Evolutionary conservation across 140 eudicot species (phyloP).

Genomic region (Cichorium intybus): DNA sequence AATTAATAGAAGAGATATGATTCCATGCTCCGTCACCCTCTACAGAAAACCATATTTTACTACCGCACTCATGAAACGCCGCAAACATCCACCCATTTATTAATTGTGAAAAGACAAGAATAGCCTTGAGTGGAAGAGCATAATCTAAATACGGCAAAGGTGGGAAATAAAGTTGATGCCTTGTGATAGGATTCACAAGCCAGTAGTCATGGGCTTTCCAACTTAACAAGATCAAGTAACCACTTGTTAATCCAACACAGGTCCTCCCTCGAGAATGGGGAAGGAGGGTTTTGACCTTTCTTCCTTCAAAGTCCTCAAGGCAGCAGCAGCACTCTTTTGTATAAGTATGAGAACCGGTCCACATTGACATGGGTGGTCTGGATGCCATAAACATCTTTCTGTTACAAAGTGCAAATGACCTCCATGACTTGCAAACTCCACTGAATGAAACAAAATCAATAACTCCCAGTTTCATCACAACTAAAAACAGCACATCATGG

Average conservation of each 20-base stretch:
- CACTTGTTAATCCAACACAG: conserved; percentile 16
- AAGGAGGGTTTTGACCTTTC: conserved; percentile 13
- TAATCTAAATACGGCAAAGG: no score
- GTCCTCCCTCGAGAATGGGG: background rate
- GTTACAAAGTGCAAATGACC: background rate
- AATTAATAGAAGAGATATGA: no score
- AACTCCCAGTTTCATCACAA: background rate
- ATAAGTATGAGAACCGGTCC: background rate
- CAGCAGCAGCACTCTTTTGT: conserved; percentile 1
- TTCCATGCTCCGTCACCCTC: no score
- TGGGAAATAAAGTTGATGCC: conserved; percentile 23
- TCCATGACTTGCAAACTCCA: background rate
- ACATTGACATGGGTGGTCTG: background rate
- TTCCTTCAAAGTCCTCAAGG: conserved; percentile 15
- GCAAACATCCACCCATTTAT: no score
- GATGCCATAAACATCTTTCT: background rate
- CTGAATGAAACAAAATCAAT: background rate
- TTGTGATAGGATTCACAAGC: conserved; percentile 37
- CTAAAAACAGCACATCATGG: background rate
- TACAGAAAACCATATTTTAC: no score
- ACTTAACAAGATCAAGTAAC: conserved; percentile 10
- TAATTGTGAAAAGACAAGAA: no score
- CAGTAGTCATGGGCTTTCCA: background rate
- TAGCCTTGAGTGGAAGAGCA: no score
- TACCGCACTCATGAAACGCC: no score